Conservation (phyloP, 2,329 filamentous ascomycete genomes). For the Neofusicoccum kwambonambiense region DNA sequence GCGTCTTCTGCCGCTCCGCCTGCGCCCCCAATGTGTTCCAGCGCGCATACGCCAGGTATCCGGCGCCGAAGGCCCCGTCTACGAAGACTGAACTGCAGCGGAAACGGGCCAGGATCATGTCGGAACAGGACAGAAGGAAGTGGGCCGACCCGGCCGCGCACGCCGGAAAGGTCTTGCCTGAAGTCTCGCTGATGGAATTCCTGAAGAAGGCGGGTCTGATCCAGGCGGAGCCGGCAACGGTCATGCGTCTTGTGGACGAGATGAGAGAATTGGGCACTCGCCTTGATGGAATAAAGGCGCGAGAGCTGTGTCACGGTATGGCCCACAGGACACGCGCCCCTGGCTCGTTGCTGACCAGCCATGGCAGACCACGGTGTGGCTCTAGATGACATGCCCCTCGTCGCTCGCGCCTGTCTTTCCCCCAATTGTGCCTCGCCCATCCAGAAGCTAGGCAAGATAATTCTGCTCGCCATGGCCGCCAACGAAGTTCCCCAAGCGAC, state of each 20-base stretch:
- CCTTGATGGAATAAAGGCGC: neutral
- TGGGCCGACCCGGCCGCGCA: no score
- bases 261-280: neutral
- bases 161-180: no score
- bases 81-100: neutral
- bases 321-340: neutral
- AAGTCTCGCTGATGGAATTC: neutral
- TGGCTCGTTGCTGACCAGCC: neutral
- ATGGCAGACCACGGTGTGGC: neutral
- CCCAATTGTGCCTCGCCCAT: neutral
- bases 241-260: neutral
- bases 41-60: neutral
- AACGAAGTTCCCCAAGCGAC: neutral
- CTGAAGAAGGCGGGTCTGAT: neutral
- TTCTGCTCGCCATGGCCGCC: neutral
- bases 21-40: neutral
- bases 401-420: slow-evolving; percentile 1
- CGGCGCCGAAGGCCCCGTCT: neutral
- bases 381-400: neutral
- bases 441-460: neutral
- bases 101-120: neutral
- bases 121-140: neutral
- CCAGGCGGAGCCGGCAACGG: neutral
- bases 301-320: neutral
- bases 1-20: slow-evolving; percentile 4